phyloP scores from a whole-genome alignment of 2,329 filamentous ascomycete genomes.

The Fulvia fulva region DNA sequence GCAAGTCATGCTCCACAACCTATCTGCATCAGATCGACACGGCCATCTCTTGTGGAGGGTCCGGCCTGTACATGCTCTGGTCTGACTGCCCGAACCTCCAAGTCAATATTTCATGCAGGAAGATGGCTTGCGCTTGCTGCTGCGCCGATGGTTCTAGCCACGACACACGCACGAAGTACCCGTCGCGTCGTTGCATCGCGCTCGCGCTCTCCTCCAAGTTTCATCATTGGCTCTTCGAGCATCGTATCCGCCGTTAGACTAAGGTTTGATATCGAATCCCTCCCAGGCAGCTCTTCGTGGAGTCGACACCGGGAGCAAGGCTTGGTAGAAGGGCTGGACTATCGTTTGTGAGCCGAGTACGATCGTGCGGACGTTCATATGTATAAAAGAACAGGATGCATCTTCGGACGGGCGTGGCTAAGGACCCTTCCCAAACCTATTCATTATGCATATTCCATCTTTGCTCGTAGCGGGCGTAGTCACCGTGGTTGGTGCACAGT shows the following conservation, averaged over 20 bases:
- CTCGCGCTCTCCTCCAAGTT: conserved; percentile 1
- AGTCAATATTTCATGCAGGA: not conserved
- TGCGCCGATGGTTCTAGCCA: not conserved
- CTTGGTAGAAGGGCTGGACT: not conserved
- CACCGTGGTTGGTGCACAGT: conserved; percentile 18
- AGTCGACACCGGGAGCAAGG: not conserved
- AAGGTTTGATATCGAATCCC: not conserved
- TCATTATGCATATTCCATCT: conserved; percentile 16
- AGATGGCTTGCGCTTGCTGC: not conserved
- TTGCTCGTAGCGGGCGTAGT: conserved; percentile 13
- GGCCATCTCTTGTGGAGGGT: not conserved
- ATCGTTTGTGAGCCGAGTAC: not conserved
- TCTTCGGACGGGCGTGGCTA: no score
- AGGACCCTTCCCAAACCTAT: no score
- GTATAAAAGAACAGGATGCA: conserved; percentile 5
- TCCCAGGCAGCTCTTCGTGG: not conserved
- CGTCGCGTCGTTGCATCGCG: conserved; percentile 7
- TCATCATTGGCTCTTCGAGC: not conserved
- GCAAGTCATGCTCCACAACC: not conserved
- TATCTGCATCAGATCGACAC: not conserved
- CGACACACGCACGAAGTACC: not conserved
- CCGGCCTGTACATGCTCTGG: not conserved
- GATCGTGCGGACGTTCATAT: not conserved
- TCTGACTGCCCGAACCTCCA: not conserved
- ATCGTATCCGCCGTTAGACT: not conserved